A percentile compares a stretch with the other conserved stretches of the same genome.
These are phyloP conservation scores for Sporopachydermia quercuum DNA, from an alignment of 805 yeast genomes.

Conservation along the genomic window DNA sequence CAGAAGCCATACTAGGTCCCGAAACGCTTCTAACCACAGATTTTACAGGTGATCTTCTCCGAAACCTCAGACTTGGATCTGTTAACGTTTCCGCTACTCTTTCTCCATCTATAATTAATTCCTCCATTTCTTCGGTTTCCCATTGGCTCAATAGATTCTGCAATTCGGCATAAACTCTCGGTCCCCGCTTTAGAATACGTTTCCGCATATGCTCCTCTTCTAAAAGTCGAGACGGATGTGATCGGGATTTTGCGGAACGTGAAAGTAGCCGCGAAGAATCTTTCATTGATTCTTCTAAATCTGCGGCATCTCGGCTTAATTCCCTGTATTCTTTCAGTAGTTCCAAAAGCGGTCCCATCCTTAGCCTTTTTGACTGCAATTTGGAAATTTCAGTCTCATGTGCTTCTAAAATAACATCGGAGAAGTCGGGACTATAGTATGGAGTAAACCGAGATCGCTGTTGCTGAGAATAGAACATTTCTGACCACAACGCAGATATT, in stretches of 20 bases:
- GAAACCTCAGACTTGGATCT: conserved; percentile 1
- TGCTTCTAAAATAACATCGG: conserved; percentile 43
- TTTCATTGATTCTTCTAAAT: conserved; percentile 52
- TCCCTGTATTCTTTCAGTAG: conserved; percentile 40
- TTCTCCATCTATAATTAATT: conserved; percentile 19
- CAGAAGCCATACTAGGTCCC: background rate
- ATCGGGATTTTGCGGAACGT: conserved; percentile 18
- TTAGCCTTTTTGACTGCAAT: conserved; percentile 34
- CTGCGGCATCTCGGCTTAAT: conserved; percentile 42
- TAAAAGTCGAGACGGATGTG: conserved; percentile 51
- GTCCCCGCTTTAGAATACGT: conserved; percentile 50
- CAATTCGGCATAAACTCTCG: conserved; percentile 41
- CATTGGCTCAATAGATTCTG: conserved; percentile 31
- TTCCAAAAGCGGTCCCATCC: conserved; percentile 39
- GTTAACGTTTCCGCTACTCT: background rate
- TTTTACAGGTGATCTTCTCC: background rate
- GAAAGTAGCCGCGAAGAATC: conserved; percentile 70
- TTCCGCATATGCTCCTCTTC: conserved; percentile 71
- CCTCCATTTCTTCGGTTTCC: conserved; percentile 26
- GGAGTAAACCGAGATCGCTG: conserved; percentile 35
- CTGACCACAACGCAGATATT: conserved; percentile 48
- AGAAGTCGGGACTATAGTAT: conserved; percentile 25
- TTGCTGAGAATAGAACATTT: conserved; percentile 39
- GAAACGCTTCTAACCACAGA: background rate
- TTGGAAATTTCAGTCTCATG: conserved; percentile 49